phyloP scores from a whole-genome alignment of 495 filamentous ascomycete genomes.

The Podospora fimiseda region DNA sequence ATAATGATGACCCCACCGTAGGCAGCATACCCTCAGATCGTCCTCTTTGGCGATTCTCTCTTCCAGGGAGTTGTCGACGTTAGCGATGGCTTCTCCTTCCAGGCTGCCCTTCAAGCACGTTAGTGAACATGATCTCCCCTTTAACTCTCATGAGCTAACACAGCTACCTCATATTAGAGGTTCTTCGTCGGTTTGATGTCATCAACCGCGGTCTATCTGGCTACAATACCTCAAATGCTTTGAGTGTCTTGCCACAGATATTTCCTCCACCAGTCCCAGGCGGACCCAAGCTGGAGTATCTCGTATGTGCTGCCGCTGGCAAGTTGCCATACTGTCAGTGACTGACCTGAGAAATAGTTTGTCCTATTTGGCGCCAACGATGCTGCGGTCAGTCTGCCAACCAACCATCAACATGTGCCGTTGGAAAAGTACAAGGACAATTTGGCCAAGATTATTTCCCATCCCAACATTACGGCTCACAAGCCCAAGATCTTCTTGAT shows the following conservation, averaged over 20 bases:
- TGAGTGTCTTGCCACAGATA: conserved; percentile 36
- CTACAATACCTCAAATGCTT: conserved; percentile 43
- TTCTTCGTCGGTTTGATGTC: conserved; percentile 40
- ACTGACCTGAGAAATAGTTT: conserved; percentile 42
- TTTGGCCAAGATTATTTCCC: conserved; percentile 59
- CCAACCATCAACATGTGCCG: conserved; percentile 64
- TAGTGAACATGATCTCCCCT: conserved; percentile 10
- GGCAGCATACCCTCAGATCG: conserved; percentile 53
- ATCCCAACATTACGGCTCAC: conserved; percentile 61
- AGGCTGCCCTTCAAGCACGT: conserved; percentile 67
- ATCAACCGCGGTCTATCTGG: conserved; percentile 46
- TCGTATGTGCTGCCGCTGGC: conserved; percentile 50
- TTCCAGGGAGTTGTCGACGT: conserved; percentile 56
- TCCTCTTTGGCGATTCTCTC: conserved; percentile 80
- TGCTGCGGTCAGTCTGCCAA: conserved; percentile 53
- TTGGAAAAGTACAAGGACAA: conserved; percentile 66
- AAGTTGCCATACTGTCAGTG: too few relatives aligned
- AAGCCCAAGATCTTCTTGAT: conserved; percentile 67
- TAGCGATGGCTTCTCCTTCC: conserved; percentile 61
- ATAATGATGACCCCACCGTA: conserved; percentile 11
- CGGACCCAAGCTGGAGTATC: conserved; percentile 49
- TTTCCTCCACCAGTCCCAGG: conserved; percentile 42
- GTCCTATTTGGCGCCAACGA: conserved; percentile 89
- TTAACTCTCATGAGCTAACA: not conserved
- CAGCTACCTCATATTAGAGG: conserved; percentile 25